Evolutionary conservation across 2,329 filamentous ascomycete species (phyloP), one percentile per base, ranked within the genome.

Genomic region (Colletotrichum cereale): DNA sequence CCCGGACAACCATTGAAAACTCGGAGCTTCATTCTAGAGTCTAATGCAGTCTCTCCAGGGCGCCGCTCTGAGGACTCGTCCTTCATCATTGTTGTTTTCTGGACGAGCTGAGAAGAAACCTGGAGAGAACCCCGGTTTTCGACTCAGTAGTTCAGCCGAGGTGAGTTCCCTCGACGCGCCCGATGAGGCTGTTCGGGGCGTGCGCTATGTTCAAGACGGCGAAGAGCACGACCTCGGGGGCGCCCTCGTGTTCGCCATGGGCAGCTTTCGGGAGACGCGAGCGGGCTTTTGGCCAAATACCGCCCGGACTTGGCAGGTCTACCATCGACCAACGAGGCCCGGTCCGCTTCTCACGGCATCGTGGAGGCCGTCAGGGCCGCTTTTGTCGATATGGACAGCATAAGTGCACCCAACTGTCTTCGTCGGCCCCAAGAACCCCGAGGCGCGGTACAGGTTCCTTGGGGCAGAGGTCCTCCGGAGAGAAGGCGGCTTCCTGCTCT

Each of bases 331-430:
- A 91, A 91, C 74, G 89, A 91, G 16, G 84, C 87, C 1, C 80
- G 86, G 0, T 86, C 88, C 0, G 89, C 87, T 0, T 83, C 87
- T 2, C 88, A 90, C 66, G 76, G 76, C 1, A 74, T 87, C 0
- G 79, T 87, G 0, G 75, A 79, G 0, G 77, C 77, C 1, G 78
- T 82, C 0, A 83, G 82, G 21, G 85, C 84, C 6, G 79, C 79
- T 40, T 77, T 86, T 16, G 80, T 87, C 50, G 86, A 87, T 36
- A 87, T 87, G 86, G 83, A 86, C 53, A 84, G 82, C 69, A 88
- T 92, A 92, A 77, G 84, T 92, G 5, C 90, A 92, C 73, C 90
- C 90, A 2, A 91, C 90, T 0, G 88, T 89, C 0, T 92, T 92
- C 75, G 81, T 92, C 7, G 89, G 91, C 73, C 85, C 86, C 0